phyloP scores from a whole-genome alignment of 1,284 basidiomycete species.

The Leccinum pallidistipes region DNA sequence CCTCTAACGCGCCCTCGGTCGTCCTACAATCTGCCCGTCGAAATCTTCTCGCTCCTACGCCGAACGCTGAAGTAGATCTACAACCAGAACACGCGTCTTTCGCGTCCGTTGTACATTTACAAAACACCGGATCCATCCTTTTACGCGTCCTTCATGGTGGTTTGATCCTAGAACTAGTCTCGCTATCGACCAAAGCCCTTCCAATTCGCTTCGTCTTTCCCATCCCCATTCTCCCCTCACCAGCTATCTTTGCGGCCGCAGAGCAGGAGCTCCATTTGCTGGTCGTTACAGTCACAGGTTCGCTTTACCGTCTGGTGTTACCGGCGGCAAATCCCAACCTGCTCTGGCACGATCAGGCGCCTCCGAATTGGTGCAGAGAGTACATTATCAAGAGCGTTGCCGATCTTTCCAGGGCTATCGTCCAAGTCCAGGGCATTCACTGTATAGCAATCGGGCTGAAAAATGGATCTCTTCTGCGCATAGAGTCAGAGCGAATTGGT shows the following conservation, averaged over 20 bases:
- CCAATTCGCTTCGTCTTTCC: conserved; percentile 81
- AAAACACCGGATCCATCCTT: conserved; percentile 65
- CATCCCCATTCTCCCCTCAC: conserved; percentile 63
- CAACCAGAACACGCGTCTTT: conserved; percentile 76
- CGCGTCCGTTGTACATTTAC: conserved; percentile 57
- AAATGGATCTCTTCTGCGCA: conserved; percentile 71
- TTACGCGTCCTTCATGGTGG: conserved; percentile 76
- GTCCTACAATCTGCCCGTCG: conserved; percentile 58
- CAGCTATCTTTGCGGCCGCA: conserved; percentile 62
- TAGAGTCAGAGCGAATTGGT: conserved; percentile 61
- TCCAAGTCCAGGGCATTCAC: conserved; percentile 70
- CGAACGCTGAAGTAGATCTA: conserved; percentile 49
- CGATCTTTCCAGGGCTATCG: conserved; percentile 49
- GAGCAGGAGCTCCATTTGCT: conserved; percentile 69
- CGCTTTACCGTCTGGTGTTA: conserved; percentile 76
- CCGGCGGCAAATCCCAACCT: conserved; percentile 53
- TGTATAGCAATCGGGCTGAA: conserved; percentile 65
- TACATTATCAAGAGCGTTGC: conserved; percentile 59
- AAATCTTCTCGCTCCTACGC: conserved; percentile 46
- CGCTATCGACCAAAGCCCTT: conserved; percentile 60
- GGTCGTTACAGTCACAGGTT: conserved; percentile 66
- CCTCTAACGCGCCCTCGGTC: conserved; percentile 51
- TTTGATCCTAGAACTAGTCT: conserved; percentile 73
- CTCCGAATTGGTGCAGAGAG: conserved; percentile 64
- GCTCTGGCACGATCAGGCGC: conserved; percentile 57